A percentile compares a stretch with the other conserved stretches of the same genome.
Evolutionary conservation across 805 yeast genomes (phyloP).

Genomic region (Priceomyces fermenticarens): DNA sequence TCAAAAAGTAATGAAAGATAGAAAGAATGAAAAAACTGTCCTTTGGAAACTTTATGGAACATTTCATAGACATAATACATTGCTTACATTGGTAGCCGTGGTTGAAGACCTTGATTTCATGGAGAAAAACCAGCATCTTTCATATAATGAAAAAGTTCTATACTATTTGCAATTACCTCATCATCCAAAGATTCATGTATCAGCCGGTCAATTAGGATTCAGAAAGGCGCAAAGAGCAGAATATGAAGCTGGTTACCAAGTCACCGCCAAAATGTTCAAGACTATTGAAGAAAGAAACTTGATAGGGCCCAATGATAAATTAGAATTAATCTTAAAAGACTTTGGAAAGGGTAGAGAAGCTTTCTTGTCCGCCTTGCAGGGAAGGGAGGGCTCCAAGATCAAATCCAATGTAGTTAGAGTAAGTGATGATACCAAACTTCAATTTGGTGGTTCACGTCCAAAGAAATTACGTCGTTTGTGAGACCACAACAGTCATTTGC

Average conservation of each 20-base stretch:
- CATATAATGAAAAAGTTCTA: slow-evolving; percentile 68
- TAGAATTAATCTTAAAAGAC: slow-evolving; percentile 76
- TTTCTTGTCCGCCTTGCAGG: slow-evolving; percentile 76
- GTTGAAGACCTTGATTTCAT: slow-evolving; percentile 61
- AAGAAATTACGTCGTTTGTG: slow-evolving; percentile 77
- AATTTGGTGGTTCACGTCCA: slow-evolving; percentile 90
- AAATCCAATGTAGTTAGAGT: slow-evolving; percentile 67
- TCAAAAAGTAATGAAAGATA: slow-evolving; percentile 6
- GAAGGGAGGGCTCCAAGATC: slow-evolving; percentile 79
- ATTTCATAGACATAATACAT: slow-evolving; percentile 81
- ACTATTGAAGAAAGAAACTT: slow-evolving; percentile 61
- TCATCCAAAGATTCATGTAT: slow-evolving; percentile 60
- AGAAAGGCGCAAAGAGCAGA: slow-evolving; percentile 87
- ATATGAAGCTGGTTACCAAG: slow-evolving; percentile 90
- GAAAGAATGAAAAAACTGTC: slow-evolving; percentile 36
- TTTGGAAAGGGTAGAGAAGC: slow-evolving; percentile 91
- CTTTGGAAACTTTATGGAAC: slow-evolving; percentile 73
- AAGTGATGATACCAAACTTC: slow-evolving; percentile 75
- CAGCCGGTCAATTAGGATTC: slow-evolving; percentile 88
- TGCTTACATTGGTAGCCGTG: slow-evolving; percentile 69
- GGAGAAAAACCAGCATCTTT: slow-evolving; percentile 50
- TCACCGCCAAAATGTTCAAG: slow-evolving; percentile 69
- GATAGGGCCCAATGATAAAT: slow-evolving; percentile 49
- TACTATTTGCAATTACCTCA: slow-evolving; percentile 80
- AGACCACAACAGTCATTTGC: slow-evolving; percentile 6